Evolutionary conservation across 805 yeast genomes (phyloP), one percentile per base, ranked within the genome.

Genomic region (Spathaspora passalidarum): DNA sequence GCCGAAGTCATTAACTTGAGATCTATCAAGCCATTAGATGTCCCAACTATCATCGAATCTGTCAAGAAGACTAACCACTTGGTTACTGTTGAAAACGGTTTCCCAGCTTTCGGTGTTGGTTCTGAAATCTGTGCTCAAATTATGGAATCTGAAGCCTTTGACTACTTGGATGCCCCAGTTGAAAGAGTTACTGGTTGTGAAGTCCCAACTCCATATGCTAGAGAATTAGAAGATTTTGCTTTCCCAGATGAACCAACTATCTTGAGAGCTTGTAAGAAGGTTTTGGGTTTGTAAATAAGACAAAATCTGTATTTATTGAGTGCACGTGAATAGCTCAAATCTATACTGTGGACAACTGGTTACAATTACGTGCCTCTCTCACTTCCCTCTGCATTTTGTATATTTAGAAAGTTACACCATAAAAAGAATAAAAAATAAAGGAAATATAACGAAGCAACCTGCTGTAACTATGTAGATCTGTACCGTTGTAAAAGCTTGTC

Each of bases 121-220:
- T 88, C 97, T 45, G 99, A 94, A 79, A 88, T 94, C 62, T 82
- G 91, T 68, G 99, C 98, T 51, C 96, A 90, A 74, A 78, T 94
- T 65, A 90, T 94, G 97, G 99, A 94, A 76, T 82, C 95, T 48
- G 97, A 91, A 73, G 98, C 96, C 44, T 94, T 94, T 57, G 99
- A 94, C 73, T 88, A 90, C 81, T 81, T 94, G 65, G 99, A 94
- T 73, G 96, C 98, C 50, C 99, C 99, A 59, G 88, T 94, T 56
- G 96, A 86, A 76, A 89, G 99, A 80, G 92, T 91, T 61, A 94
- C 99, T 49, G 99, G 99, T 70, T 96, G 98, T 66, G 99, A 94
- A 76, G 97, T 91, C 25, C 99, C 99, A 71, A 94, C 99, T 57
- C 99, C 99, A 55, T 94, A 94, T 67, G 96, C 97, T 59, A 81